Percentiles rank a stretch among this genome's conserved stretches.
Evolutionary conservation across 2,329 filamentous ascomycete species (phyloP).

Genomic region (Cytospora chrysosperma): DNA sequence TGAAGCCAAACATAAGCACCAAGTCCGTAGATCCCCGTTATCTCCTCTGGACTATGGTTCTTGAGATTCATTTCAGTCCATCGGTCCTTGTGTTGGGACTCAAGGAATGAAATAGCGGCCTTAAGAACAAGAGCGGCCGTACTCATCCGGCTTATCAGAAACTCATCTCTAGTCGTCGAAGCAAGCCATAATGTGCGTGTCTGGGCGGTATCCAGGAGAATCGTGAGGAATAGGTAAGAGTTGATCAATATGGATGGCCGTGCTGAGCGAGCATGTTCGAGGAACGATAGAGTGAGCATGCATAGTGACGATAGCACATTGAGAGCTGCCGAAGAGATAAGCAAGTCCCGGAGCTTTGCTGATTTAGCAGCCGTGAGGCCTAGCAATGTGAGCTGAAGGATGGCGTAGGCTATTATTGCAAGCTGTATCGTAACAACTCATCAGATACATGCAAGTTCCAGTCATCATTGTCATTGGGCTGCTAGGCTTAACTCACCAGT

Average conservation of each 20-base stretch:
- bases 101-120: constrained; percentile 37
- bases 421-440: constrained; percentile 24
- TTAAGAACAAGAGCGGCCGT: constrained; percentile 31
- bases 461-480: neutral
- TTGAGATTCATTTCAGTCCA: constrained; percentile 40
- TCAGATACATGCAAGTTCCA: neutral
- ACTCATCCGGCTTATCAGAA: constrained; percentile 23
- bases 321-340: constrained; percentile 29
- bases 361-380: constrained; percentile 31
- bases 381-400: constrained; percentile 35
- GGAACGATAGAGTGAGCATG: constrained; percentile 34
- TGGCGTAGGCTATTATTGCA: constrained; percentile 29
- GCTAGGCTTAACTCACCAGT: neutral
- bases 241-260: constrained; percentile 45
- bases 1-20: constrained; percentile 36
- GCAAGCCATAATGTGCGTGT: constrained; percentile 43
- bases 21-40: constrained; percentile 33
- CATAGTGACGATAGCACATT: constrained; percentile 31
- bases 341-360: constrained; percentile 23
- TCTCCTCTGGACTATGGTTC: constrained; percentile 40
- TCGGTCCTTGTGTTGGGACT: constrained; percentile 39
- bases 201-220: constrained; percentile 45
- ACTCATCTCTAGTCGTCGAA: constrained; percentile 18
- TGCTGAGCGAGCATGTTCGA: constrained; percentile 34
- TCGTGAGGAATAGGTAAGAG: constrained; percentile 41